phyloP scores from a whole-genome alignment of 768 basidiomycete genomes.

The Suillus variegatus region DNA sequence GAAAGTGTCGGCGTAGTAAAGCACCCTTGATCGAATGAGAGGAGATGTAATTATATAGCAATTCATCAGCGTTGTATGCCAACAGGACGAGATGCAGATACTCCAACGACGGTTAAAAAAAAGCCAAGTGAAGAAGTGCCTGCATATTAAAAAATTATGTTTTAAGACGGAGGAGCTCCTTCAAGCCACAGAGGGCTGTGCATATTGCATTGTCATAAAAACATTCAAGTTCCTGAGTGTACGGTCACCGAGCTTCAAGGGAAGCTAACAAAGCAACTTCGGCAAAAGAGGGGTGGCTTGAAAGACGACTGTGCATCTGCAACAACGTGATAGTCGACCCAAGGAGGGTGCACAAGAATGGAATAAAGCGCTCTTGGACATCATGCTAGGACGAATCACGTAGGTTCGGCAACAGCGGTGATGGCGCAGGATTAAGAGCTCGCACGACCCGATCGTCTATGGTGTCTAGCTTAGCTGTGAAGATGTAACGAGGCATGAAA shows the following conservation, averaged over 20 bases:
- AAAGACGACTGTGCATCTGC: background rate
- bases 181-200: background rate
- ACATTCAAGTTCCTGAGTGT: background rate
- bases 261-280: background rate
- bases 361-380: background rate
- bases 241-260: background rate
- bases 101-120: background rate
- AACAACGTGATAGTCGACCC: background rate
- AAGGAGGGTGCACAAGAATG: background rate
- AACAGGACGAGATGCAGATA: background rate
- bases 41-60: background rate
- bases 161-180: background rate
- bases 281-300: background rate
- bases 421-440: background rate
- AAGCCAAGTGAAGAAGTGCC: background rate
- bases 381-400: background rate
- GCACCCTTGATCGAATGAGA: background rate
- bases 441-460: background rate
- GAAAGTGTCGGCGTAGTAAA: background rate
- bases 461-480: background rate
- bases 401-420: background rate
- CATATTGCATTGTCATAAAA: background rate
- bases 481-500: background rate
- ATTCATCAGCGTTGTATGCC: background rate
- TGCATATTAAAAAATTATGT: background rate